A percentile compares a stretch with the other conserved stretches of the same genome.
These are phyloP conservation scores for Trametes elegans DNA, from an alignment of 768 basidiomycete genomes.

Conservation along the genomic window DNA sequence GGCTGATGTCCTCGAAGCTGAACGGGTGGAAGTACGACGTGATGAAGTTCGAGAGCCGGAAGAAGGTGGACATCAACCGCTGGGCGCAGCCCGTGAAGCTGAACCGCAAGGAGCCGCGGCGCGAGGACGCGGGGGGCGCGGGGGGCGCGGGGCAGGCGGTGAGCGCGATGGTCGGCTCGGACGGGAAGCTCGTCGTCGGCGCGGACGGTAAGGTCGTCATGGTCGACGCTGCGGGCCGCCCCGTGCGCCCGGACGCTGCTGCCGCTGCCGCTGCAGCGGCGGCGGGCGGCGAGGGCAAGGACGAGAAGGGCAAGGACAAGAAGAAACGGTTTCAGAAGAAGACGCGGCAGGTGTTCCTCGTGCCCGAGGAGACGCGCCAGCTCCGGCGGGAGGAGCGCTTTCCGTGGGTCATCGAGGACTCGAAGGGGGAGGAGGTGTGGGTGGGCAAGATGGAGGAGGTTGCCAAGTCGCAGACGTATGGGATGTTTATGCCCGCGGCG, in stretches of 20 bases:
- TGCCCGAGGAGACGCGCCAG: constrained; percentile 75
- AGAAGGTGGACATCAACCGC: constrained; percentile 61
- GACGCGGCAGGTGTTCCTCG: constrained; percentile 78
- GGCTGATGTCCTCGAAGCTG: constrained; percentile 73
- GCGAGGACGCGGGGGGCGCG: constrained; percentile 38
- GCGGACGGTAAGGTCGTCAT: constrained; percentile 74
- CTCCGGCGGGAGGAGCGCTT: constrained; percentile 83
- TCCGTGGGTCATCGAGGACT: constrained; percentile 92
- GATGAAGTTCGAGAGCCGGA: constrained; percentile 85
- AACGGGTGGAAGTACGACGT: constrained; percentile 92
- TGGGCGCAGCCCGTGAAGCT: constrained; percentile 81
- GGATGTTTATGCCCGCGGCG: constrained; percentile 81
- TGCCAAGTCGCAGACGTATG: constrained; percentile 66
- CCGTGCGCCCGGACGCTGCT: constrained; percentile 46
- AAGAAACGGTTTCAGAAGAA: constrained; percentile 83
- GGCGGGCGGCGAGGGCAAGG: constrained; percentile 34
- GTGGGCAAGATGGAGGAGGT: constrained; percentile 80
- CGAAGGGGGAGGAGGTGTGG: constrained; percentile 70
- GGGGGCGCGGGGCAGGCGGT: constrained; percentile 49
- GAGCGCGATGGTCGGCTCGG: constrained; percentile 73
- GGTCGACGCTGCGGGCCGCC: constrained; percentile 76
- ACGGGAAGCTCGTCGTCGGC: constrained; percentile 83
- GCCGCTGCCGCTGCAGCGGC: constrained; percentile 35
- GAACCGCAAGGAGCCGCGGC: constrained; percentile 79
- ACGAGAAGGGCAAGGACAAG: constrained; percentile 22